These are phyloP conservation scores for Entophlyctis luteolus DNA, from an alignment of 192 early-diverging fungal species.

Conservation along the genomic window DNA sequence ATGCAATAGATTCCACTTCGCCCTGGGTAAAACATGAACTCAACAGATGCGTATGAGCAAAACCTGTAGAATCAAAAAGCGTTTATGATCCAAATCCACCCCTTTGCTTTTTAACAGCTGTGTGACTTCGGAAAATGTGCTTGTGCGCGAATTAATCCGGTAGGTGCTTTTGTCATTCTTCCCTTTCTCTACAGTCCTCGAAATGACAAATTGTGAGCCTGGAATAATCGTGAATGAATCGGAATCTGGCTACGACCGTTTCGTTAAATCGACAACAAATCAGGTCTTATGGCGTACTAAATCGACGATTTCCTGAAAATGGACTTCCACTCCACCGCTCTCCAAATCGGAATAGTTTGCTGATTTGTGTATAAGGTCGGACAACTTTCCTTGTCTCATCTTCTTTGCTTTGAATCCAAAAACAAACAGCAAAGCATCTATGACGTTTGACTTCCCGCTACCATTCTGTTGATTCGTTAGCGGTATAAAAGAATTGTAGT, in stretches of 20 bases:
- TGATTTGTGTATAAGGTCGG: slow-evolving; percentile 93
- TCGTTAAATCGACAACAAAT: neutral
- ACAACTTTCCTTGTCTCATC: slow-evolving; percentile 92
- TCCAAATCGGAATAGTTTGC: slow-evolving; percentile 64
- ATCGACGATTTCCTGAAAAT: slow-evolving; percentile 90
- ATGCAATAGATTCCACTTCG: slow-evolving; percentile 97
- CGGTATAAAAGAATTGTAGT: too few relatives aligned
- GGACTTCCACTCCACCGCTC: slow-evolving; percentile 84
- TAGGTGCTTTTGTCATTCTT: slow-evolving; percentile 49
- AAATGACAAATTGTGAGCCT: slow-evolving; percentile 70
- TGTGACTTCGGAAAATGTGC: slow-evolving; percentile 80
- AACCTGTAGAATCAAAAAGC: slow-evolving; percentile 90
- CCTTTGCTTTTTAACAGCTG: slow-evolving; percentile 76
- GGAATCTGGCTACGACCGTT: slow-evolving; percentile 47
- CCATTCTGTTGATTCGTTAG: too few relatives aligned
- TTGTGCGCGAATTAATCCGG: slow-evolving; percentile 48
- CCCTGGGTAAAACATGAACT: slow-evolving; percentile 50
- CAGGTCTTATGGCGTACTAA: slow-evolving; percentile 39
- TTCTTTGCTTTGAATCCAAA: slow-evolving; percentile 98
- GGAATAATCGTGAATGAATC: slow-evolving; percentile 59
- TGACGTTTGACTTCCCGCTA: slow-evolving; percentile 98
- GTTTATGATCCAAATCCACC: slow-evolving; percentile 95
- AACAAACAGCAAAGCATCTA: slow-evolving; percentile 95
- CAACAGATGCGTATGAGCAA: neutral
- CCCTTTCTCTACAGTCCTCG: slow-evolving; percentile 58